These are phyloP conservation scores for Emydomyces testavorans DNA, from an alignment of 2,329 filamentous ascomycete genomes.

Conservation along the genomic window DNA sequence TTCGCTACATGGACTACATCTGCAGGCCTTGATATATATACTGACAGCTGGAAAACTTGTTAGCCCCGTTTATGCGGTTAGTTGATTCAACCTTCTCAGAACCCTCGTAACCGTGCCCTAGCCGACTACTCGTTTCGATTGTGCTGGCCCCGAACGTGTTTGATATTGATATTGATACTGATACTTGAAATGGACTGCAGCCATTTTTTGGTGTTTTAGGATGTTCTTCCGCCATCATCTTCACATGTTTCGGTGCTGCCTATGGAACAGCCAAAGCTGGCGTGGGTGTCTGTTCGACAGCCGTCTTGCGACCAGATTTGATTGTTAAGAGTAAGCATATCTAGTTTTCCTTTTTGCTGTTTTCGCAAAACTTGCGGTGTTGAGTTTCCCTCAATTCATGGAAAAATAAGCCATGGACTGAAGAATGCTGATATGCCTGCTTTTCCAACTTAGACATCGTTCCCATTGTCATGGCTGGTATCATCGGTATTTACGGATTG, in stretches of 20 bases:
- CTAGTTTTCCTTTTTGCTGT: neutral
- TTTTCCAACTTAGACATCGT: slow-evolving; percentile 66
- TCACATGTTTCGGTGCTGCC: slow-evolving; percentile 90
- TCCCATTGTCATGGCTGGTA: slow-evolving; percentile 99
- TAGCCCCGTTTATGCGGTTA: slow-evolving; percentile 98
- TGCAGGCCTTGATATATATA: neutral
- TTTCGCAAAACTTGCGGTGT: neutral
- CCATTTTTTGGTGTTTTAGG: slow-evolving; percentile 97
- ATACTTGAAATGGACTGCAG: slow-evolving; percentile 31
- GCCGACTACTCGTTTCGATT: neutral
- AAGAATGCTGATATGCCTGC: slow-evolving; percentile 14
- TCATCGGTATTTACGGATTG: slow-evolving; percentile 96
- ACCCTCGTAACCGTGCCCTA: neutral
- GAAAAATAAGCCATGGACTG: neutral
- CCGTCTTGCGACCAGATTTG: slow-evolving; percentile 91
- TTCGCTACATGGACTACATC: neutral
- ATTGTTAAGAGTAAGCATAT: slow-evolving; percentile 88
- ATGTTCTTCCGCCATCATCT: slow-evolving; percentile 88
- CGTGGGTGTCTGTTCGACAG: slow-evolving; percentile 96
- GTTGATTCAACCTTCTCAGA: slow-evolving; percentile 35
- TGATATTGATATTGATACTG: slow-evolving; percentile 3
- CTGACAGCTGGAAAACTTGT: slow-evolving; percentile 17
- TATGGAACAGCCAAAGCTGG: slow-evolving; percentile 99
- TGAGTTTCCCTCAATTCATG: neutral
- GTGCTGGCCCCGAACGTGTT: neutral